phyloP scores from a whole-genome alignment of 2,329 filamentous ascomycete species.

The Venturia effusa region DNA sequence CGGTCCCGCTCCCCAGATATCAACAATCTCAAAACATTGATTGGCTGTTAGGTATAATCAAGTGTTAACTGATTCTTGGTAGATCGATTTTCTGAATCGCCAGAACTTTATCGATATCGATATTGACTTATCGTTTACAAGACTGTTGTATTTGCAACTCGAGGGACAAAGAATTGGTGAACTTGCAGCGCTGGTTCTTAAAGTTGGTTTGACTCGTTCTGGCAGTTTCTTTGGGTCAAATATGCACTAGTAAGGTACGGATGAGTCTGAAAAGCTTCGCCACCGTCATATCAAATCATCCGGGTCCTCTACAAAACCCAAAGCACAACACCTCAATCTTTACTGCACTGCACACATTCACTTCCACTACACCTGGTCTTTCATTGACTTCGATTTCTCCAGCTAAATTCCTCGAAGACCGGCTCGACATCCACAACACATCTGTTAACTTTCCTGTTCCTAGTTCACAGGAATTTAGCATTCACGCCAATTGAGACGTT shows the following conservation, averaged over 20 bases:
- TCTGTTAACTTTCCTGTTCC: background rate
- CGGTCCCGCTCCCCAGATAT: too few species aligned
- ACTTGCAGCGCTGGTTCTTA: too few species aligned
- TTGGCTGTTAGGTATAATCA: too few species aligned
- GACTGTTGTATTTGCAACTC: too few species aligned
- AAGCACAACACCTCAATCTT: conserved; percentile 4
- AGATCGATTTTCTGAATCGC: too few species aligned
- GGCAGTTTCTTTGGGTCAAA: background rate
- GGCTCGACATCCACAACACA: background rate
- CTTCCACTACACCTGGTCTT: background rate
- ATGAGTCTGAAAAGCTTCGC: background rate
- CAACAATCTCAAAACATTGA: too few species aligned
- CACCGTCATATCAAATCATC: background rate
- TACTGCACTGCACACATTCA: background rate
- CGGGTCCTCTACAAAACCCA: background rate
- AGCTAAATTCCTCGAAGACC: background rate
- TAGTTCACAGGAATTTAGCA: background rate
- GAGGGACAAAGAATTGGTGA: too few species aligned
- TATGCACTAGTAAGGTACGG: too few species aligned
- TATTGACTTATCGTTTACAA: too few species aligned
- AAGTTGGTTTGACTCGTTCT: background rate
- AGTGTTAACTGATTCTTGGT: too few species aligned
- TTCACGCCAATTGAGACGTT: background rate
- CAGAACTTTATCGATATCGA: too few species aligned
- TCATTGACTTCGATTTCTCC: background rate